A percentile compares a stretch with the other conserved stretches of the same genome.
Evolutionary conservation across 208 protist genomes (phyloP).

Genomic region (Leishmania martiniquensis): DNA sequence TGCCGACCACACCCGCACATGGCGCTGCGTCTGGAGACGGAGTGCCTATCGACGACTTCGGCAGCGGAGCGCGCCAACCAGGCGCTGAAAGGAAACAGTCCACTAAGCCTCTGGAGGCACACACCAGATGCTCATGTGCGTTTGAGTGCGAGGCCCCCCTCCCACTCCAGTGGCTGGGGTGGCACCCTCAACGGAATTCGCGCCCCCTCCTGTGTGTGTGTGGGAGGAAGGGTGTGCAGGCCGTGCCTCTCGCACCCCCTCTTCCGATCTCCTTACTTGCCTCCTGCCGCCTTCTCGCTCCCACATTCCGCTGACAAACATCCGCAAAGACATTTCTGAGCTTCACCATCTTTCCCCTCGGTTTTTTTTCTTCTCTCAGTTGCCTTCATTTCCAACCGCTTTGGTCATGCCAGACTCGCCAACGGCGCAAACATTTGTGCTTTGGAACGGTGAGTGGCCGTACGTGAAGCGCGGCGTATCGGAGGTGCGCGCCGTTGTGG

Average conservation of each 20-base stretch:
- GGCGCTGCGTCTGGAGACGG: not conserved
- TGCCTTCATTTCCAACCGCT: not conserved
- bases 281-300: not conserved
- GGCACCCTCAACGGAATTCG: not conserved
- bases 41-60: not conserved
- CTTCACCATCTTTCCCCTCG: not conserved
- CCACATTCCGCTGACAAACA: not conserved
- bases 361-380: not conserved
- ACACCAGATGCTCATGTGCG: not conserved
- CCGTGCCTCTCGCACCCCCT: not conserved
- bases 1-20: not conserved
- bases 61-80: not conserved
- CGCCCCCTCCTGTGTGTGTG: not conserved
- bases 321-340: too few species aligned
- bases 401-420: slow-evolving; percentile 9
- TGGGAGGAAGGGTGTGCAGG: not conserved
- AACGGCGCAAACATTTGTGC: slow-evolving; percentile 26
- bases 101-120: too few species aligned
- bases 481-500: slow-evolving; percentile 41
- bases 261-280: not conserved
- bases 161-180: not conserved
- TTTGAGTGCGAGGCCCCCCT: not conserved
- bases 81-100: too few species aligned
- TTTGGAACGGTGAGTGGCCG: slow-evolving; percentile 85
- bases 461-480: slow-evolving; percentile 66